Percentiles rank a stretch among this genome's conserved stretches.
These are phyloP conservation scores for Gynochthodes officinalis DNA, from an alignment of 257 asterid species.

Conservation along the genomic window DNA sequence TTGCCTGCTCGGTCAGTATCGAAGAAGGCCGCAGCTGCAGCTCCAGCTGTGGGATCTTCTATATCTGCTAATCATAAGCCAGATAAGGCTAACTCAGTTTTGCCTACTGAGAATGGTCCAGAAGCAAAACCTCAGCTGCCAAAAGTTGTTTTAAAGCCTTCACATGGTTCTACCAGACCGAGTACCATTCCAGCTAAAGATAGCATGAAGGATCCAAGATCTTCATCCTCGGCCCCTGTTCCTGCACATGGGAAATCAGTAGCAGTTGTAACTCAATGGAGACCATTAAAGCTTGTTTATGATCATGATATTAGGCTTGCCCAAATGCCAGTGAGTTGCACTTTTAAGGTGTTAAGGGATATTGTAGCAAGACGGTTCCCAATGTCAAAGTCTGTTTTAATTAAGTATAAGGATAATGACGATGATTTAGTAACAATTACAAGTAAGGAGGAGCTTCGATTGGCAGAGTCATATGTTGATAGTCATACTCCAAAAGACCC, in stretches of 20 bases:
- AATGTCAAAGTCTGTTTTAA: constrained; percentile 72
- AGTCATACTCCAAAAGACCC: constrained; percentile 40
- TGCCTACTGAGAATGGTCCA: constrained; percentile 50
- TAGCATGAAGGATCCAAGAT: constrained; percentile 32
- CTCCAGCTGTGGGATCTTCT: constrained; percentile 29
- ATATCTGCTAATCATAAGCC: constrained; percentile 40
- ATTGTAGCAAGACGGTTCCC: constrained; percentile 70
- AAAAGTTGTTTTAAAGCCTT: constrained; percentile 71
- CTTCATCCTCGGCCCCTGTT: constrained; percentile 12
- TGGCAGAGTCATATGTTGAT: constrained; percentile 71
- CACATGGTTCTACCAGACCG: constrained; percentile 49
- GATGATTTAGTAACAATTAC: constrained; percentile 90
- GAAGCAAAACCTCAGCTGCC: constrained; percentile 55
- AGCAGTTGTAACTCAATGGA: constrained; percentile 37
- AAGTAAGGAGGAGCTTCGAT: constrained; percentile 62
- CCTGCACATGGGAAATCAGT: constrained; percentile 24
- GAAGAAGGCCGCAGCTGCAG: constrained; percentile 47
- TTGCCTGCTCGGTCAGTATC: constrained; percentile 78
- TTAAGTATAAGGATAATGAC: constrained; percentile 78
- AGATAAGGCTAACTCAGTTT: constrained; percentile 43
- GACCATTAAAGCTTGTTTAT: constrained; percentile 85
- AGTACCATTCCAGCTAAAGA: constrained; percentile 34
- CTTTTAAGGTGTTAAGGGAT: constrained; percentile 67
- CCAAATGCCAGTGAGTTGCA: constrained; percentile 77
- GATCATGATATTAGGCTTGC: constrained; percentile 94